Percentiles rank a stretch among this genome's conserved stretches.
These are phyloP conservation scores for Lactarius hatsudake DNA, from an alignment of 768 basidiomycete genomes.

Conservation along the genomic window DNA sequence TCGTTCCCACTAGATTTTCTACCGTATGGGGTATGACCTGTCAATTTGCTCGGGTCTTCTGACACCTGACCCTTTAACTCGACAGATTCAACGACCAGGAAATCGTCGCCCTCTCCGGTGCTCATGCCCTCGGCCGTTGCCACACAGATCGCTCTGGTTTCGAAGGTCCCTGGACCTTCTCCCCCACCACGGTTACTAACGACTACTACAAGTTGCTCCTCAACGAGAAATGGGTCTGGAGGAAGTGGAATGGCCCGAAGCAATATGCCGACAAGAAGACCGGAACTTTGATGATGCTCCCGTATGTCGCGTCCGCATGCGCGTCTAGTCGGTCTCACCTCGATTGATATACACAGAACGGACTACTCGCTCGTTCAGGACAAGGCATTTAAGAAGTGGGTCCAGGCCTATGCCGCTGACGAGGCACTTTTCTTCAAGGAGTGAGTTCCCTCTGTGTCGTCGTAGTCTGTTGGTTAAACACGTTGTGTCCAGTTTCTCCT, in stretches of 20 bases:
- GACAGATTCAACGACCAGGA: constrained; percentile 89
- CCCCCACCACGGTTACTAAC: constrained; percentile 83
- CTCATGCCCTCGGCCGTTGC: constrained; percentile 95
- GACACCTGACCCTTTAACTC: neutral
- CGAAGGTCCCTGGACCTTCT: constrained; percentile 94
- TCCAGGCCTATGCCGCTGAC: constrained; percentile 83
- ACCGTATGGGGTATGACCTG: constrained; percentile 71
- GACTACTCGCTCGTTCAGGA: constrained; percentile 88
- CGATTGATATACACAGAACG: constrained; percentile 45
- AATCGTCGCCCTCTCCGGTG: constrained; percentile 92
- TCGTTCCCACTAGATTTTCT: constrained; percentile 58
- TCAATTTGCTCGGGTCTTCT: neutral
- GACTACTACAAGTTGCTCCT: constrained; percentile 85
- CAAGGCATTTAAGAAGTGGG: constrained; percentile 88
- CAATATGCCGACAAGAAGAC: constrained; percentile 94
- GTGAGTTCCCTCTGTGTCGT: constrained; percentile 44
- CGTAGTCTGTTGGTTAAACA: constrained; percentile 20
- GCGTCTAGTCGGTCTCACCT: neutral
- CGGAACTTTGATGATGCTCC: constrained; percentile 90
- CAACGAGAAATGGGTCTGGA: constrained; percentile 93
- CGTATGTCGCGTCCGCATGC: constrained; percentile 48
- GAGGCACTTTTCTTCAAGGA: constrained; percentile 91
- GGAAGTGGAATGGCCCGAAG: constrained; percentile 91
- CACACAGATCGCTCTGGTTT: constrained; percentile 80
- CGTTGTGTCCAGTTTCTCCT: constrained; percentile 64